phyloP scores from a whole-genome alignment of 202 grass and related monocot genomes.

The Schoenoplectus triqueter region DNA sequence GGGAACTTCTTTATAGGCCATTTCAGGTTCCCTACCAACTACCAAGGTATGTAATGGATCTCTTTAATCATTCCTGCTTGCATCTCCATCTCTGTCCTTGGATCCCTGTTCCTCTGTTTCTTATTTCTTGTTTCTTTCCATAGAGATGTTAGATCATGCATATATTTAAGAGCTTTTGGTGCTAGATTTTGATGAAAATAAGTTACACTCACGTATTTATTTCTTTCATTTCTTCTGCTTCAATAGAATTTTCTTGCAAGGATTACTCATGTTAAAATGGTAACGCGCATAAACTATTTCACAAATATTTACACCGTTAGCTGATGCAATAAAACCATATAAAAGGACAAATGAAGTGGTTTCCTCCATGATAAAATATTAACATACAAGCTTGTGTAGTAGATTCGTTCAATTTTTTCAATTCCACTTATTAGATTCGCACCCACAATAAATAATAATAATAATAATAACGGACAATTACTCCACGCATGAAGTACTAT shows the following conservation, averaged over 20 bases:
- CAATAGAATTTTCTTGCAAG: not conserved
- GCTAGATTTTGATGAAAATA: not conserved
- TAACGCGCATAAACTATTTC: not conserved
- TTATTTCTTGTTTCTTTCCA: too few relatives aligned
- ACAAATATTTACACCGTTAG: not conserved
- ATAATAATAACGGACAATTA: too few relatives aligned
- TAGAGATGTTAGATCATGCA: too few relatives aligned
- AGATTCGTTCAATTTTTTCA: conserved; percentile 5
- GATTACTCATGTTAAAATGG: not conserved
- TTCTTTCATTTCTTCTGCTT: not conserved
- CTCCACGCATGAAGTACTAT: too few relatives aligned
- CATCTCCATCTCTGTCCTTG: not conserved
- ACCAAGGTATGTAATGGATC: conserved; percentile 14
- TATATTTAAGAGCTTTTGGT: too few relatives aligned
- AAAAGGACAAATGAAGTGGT: not conserved
- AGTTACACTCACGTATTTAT: not conserved
- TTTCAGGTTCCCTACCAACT: conserved; percentile 34
- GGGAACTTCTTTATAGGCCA: conserved; percentile 26
- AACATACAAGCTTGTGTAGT: not conserved
- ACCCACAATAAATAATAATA: not conserved
- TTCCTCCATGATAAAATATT: not conserved
- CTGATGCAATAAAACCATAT: not conserved
- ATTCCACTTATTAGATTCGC: conserved; percentile 29
- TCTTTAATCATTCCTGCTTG: conserved; percentile 28
- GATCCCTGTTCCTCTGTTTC: not conserved